A percentile compares a stretch with the other conserved stretches of the same genome.
Evolutionary conservation across 805 yeast genomes (phyloP).

Genomic region (Henningerozyma blattae): DNA sequence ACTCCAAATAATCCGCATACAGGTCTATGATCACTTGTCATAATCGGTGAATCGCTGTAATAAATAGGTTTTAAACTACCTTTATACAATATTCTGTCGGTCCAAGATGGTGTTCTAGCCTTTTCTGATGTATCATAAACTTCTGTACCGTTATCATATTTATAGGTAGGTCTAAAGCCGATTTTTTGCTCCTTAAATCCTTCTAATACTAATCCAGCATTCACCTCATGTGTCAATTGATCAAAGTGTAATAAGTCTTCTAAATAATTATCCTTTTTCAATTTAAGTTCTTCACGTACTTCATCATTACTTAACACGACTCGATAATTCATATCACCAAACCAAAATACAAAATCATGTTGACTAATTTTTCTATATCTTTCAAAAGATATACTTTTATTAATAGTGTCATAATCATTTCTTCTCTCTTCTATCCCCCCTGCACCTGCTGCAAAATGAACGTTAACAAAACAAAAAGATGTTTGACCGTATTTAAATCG

Average conservation of each 20-base stretch:
- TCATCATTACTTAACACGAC: slow-evolving; percentile 59
- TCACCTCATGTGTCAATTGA: slow-evolving; percentile 69
- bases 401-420: slow-evolving; percentile 66
- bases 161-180: slow-evolving; percentile 80
- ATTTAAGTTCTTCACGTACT: slow-evolving; percentile 44
- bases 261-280: slow-evolving; percentile 28
- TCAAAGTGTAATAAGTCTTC: slow-evolving; percentile 52
- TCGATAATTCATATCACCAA: slow-evolving; percentile 90
- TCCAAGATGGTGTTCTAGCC: slow-evolving; percentile 92
- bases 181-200: slow-evolving; percentile 69
- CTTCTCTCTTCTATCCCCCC: slow-evolving; percentile 72
- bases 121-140: slow-evolving; percentile 83
- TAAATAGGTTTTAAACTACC: slow-evolving; percentile 52
- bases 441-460: slow-evolving; percentile 91
- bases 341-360: slow-evolving; percentile 83
- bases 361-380: slow-evolving; percentile 66
- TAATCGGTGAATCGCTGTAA: slow-evolving; percentile 54
- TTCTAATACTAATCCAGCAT: slow-evolving; percentile 55
- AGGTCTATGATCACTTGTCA: slow-evolving; percentile 84
- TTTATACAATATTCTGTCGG: slow-evolving; percentile 69
- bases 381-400: slow-evolving; percentile 65
- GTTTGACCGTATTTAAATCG: slow-evolving; percentile 75
- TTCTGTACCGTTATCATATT: slow-evolving; percentile 75
- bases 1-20: slow-evolving; percentile 71
- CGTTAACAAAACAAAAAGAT: slow-evolving; percentile 71